These are phyloP conservation scores for Pyrenochaeta sp. DNA, from an alignment of 2,329 filamentous ascomycete genomes.

Conservation along the genomic window DNA sequence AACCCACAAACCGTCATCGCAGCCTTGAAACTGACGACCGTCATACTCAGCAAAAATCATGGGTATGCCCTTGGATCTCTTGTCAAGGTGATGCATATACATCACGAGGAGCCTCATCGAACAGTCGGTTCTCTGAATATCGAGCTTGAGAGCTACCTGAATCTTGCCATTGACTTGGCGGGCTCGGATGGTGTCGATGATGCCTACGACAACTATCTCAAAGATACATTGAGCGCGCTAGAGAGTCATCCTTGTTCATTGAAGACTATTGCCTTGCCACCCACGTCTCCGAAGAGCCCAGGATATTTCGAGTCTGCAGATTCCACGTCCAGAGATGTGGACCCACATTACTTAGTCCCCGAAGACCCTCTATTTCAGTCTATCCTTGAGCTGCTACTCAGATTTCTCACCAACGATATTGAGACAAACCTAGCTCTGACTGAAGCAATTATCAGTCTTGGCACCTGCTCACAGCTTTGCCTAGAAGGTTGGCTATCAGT, in stretches of 20 bases:
- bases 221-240: slow-evolving; percentile 73
- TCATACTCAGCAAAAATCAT: slow-evolving; percentile 87
- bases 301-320: slow-evolving; percentile 55
- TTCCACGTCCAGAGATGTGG: slow-evolving; percentile 67
- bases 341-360: slow-evolving; percentile 67
- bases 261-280: slow-evolving; percentile 70
- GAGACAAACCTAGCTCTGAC: slow-evolving; percentile 91
- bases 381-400: slow-evolving; percentile 69
- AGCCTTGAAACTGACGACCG: slow-evolving; percentile 85
- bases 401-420: slow-evolving; percentile 88
- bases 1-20: slow-evolving; percentile 91
- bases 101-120: slow-evolving; percentile 64
- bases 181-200: slow-evolving; percentile 76
- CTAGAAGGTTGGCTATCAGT: slow-evolving; percentile 91
- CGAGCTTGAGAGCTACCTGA: slow-evolving; percentile 76
- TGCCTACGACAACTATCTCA: slow-evolving; percentile 74
- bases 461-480: slow-evolving; percentile 82
- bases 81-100: slow-evolving; percentile 70
- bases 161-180: slow-evolving; percentile 72
- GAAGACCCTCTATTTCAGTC: slow-evolving; percentile 66
- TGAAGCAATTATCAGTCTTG: slow-evolving; percentile 81
- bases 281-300: slow-evolving; percentile 64
- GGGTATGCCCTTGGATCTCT: slow-evolving; percentile 82
- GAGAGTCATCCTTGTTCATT: slow-evolving; percentile 79
- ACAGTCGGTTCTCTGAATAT: slow-evolving; percentile 79